Conservation (phyloP, 805 yeast genomes). For the Candida stauntonica region DNA sequence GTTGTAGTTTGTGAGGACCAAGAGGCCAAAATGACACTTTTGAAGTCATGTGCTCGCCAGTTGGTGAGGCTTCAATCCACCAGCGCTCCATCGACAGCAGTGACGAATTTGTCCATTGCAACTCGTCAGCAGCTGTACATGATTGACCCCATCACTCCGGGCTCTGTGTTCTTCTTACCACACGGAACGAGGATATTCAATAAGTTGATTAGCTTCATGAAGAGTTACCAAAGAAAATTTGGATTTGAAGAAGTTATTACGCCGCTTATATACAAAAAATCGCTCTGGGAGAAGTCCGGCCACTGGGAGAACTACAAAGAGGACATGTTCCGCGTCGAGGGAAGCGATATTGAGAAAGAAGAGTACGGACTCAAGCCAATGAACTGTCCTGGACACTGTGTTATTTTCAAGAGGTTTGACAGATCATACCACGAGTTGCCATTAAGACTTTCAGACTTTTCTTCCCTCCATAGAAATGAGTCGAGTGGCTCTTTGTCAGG, state of each 20-base stretch:
- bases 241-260: conserved; percentile 92
- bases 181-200: conserved; percentile 88
- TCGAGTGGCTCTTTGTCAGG: conserved; percentile 93
- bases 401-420: conserved; percentile 69
- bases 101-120: conserved; percentile 25
- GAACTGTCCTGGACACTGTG: conserved; percentile 96
- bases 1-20: too few species aligned
- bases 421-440: conserved; percentile 87
- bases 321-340: conserved; percentile 88
- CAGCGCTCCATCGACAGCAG: conserved; percentile 16
- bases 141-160: conserved; percentile 82
- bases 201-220: conserved; percentile 76
- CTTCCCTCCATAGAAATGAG: conserved; percentile 91
- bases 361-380: conserved; percentile 86
- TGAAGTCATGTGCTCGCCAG: too few species aligned
- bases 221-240: conserved; percentile 69
- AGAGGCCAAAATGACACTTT: too few species aligned
- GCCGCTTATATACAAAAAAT: conserved; percentile 79
- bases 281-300: conserved; percentile 87
- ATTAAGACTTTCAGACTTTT: conserved; percentile 78
- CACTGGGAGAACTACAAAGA: conserved; percentile 95
- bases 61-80: conserved; percentile 7
- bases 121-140: conserved; percentile 68
- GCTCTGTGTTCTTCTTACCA: conserved; percentile 87
- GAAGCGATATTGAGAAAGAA: conserved; percentile 40